Conservation (phyloP, 2,329 filamentous ascomycete species). For the Zymoseptoria tritici region DNA sequence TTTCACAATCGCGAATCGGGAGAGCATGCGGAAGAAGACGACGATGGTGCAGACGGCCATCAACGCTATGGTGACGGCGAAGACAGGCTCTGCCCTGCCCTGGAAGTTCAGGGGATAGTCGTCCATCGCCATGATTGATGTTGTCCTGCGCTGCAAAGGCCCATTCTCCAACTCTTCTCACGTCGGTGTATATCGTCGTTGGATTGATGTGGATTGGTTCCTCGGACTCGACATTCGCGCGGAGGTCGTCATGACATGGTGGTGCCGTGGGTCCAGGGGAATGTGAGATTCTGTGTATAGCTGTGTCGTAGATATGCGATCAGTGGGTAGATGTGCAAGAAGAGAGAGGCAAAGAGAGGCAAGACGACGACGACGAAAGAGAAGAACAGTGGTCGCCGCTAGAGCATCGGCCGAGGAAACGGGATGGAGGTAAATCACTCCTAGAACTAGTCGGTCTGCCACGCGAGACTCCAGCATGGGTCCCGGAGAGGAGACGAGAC, state of each 20-base stretch:
- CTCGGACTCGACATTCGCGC: not conserved
- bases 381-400: not conserved
- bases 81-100: conserved; percentile 43
- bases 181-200: not conserved
- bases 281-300: not conserved
- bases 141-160: conserved; percentile 5
- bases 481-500: no score
- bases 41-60: conserved; percentile 65
- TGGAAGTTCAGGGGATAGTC: conserved; percentile 20
- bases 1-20: conserved; percentile 64
- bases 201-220: not conserved
- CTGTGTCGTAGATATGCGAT: not conserved
- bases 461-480: not conserved
- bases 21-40: conserved; percentile 65
- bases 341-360: not conserved
- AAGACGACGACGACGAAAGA: not conserved
- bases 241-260: not conserved
- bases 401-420: not conserved
- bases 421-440: not conserved
- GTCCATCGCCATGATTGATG: conserved; percentile 11
- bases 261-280: not conserved
- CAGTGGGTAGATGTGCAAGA: not conserved
- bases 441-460: not conserved
- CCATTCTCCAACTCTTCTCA: conserved; percentile 7
- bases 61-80: conserved; percentile 63